Percentiles rank a stretch among this genome's conserved stretches.
Conservation (phyloP, 352 stramenopile genomes). For the Globisporangium spinosum region DNA sequence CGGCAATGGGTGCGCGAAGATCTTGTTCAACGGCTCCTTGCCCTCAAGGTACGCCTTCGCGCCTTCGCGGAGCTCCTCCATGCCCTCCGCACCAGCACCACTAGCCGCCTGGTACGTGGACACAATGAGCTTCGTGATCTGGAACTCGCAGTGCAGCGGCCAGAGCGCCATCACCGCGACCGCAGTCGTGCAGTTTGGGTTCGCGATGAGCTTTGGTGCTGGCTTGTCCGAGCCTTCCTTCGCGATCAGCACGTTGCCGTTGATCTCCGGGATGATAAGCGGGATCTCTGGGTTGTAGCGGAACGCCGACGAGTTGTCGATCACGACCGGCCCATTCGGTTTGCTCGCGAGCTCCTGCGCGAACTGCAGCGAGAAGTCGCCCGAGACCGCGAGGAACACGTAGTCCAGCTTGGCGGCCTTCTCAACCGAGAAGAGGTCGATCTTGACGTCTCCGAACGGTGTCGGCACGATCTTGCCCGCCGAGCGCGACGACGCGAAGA, state of each 20-base stretch:
- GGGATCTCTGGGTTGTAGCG: slow-evolving; percentile 89
- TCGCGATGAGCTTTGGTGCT: slow-evolving; percentile 93
- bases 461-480: slow-evolving; percentile 90
- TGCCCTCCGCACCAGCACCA: slow-evolving; percentile 89
- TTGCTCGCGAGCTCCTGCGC: slow-evolving; percentile 87
- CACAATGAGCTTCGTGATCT: slow-evolving; percentile 94
- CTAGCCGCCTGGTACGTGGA: slow-evolving; percentile 94
- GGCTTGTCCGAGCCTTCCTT: slow-evolving; percentile 34
- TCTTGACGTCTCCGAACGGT: slow-evolving; percentile 90
- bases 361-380: slow-evolving; percentile 96
- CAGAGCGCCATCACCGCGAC: slow-evolving; percentile 97
- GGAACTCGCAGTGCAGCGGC: slow-evolving; percentile 95
- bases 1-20: slow-evolving; percentile 96
- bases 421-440: slow-evolving; percentile 95
- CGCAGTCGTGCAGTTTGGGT: slow-evolving; percentile 98
- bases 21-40: slow-evolving; percentile 80
- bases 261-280: slow-evolving; percentile 95
- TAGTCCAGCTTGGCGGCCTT: slow-evolving; percentile 92
- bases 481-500: slow-evolving; percentile 94
- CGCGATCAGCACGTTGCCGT: slow-evolving; percentile 79
- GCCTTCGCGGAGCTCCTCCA: slow-evolving; percentile 94
- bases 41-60: slow-evolving; percentile 70
- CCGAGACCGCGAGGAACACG: slow-evolving; percentile 96
- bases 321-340: slow-evolving; percentile 90
- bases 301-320: slow-evolving; percentile 98